Evolutionary conservation across 2,329 filamentous ascomycete genomes (phyloP).

Genomic region (Immersiporthe knoxdaviesiana): DNA sequence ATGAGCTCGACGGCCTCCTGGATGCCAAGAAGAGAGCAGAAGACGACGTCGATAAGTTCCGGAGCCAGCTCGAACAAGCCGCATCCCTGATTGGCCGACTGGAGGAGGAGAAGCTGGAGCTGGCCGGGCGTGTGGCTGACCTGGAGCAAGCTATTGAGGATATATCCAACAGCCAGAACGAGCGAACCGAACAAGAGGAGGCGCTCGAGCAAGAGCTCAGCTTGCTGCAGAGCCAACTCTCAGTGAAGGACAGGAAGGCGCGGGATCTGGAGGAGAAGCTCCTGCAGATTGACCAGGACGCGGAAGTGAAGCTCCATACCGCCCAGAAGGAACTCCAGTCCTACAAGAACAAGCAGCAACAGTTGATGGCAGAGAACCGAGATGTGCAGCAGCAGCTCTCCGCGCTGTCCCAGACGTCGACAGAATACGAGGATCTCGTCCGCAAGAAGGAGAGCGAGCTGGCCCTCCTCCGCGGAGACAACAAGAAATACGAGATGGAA

Average conservation of each 20-base stretch:
- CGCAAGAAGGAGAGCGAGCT: slow-evolving; percentile 94
- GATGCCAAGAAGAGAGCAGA: slow-evolving; percentile 88
- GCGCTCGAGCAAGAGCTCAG: slow-evolving; percentile 81
- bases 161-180: slow-evolving; percentile 69
- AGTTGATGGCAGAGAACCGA: slow-evolving; percentile 78
- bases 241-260: slow-evolving; percentile 85
- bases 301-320: slow-evolving; percentile 79
- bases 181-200: slow-evolving; percentile 76
- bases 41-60: slow-evolving; percentile 77
- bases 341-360: slow-evolving; percentile 73
- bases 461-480: slow-evolving; percentile 79
- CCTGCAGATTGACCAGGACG: slow-evolving; percentile 82
- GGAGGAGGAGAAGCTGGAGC: slow-evolving; percentile 81
- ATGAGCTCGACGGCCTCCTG: slow-evolving; percentile 87
- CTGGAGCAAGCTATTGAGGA: slow-evolving; percentile 74
- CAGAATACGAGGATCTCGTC: slow-evolving; percentile 92
- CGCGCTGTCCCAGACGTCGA: slow-evolving; percentile 87
- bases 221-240: slow-evolving; percentile 88
- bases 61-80: slow-evolving; percentile 87
- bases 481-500: slow-evolving; percentile 81
- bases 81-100: slow-evolving; percentile 82
- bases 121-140: slow-evolving; percentile 68
- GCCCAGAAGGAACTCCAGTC: slow-evolving; percentile 80
- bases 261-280: slow-evolving; percentile 85
- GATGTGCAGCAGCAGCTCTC: slow-evolving; percentile 83